Base-by-base conservation (phyloP, 1,139 yeast genomes). In the Candida pseudoviswanathii region DNA sequence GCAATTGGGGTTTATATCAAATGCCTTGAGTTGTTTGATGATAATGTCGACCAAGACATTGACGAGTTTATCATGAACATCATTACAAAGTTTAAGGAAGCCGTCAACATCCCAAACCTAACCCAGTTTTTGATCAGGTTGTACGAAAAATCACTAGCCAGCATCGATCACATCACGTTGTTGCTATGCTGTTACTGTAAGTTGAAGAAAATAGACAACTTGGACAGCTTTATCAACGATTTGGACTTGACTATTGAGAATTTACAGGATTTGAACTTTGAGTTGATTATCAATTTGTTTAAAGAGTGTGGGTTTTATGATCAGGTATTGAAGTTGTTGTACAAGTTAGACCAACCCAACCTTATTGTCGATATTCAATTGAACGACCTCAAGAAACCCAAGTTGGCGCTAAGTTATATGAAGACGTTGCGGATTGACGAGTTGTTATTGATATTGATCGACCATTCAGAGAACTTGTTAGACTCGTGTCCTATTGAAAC, bases 181-280 rank as follows among this genome's bases (percentile, higher is more conserved):
- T 71, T 94, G 36, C 69, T 94, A 33, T 89, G 96, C 54, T 86
- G 96, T 46, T 86, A 88, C 59, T 89, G 97, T 56, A 92, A 92
- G 63, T 70, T 90, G 54, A 87, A 86, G 55, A 78, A 80, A 57
- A 75, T 73, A 1, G 80, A 77, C 1, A 85, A 85, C 49, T 70
- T 94, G 34, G 78, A 79, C 44, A 58, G 65, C 2, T 91, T 90
- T 59, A 79, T 91, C 32, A 71, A 75, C 2, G 74, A 75, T 4
- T 56, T 75, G 32, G 62, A 73, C 46, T 58, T 73, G 37, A 55
- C 57, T 22, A 52, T 56, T 24, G 62, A 50, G 21, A 61, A 62
- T 36, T 61, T 71, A 49, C 66, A 68, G 45, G 73, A 68, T 26
- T 84, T 92, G 62, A 92, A 92, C 63, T 75, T 86, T 56, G 85